phyloP scores from a whole-genome alignment of 2,329 filamentous ascomycete genomes.

The Sarocladium strictum region DNA sequence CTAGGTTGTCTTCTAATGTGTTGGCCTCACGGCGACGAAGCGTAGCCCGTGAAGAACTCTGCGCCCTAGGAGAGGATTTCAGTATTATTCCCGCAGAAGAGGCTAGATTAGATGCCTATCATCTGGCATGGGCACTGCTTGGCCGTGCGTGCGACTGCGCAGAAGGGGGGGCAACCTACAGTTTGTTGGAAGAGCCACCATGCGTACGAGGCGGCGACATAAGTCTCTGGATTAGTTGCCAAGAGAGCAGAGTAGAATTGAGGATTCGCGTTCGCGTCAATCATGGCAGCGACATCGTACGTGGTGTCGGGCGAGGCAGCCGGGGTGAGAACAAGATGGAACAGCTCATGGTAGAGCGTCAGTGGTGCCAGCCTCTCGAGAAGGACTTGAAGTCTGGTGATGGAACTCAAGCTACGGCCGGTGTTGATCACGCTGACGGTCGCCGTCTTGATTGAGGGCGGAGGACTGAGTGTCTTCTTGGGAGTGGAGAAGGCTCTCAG shows the following conservation, averaged over 20 bases:
- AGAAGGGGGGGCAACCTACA: not conserved
- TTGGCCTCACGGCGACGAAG: not conserved
- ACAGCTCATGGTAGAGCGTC: not conserved
- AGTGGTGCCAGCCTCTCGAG: not conserved
- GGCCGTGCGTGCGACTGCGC: not conserved
- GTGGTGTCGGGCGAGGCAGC: not conserved
- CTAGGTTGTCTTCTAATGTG: not conserved
- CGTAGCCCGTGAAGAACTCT: not conserved
- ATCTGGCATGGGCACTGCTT: not conserved
- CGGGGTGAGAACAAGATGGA: not conserved
- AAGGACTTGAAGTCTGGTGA: not conserved
- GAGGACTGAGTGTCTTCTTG: not conserved
- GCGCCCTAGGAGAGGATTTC: not conserved
- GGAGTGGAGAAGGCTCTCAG: not conserved
- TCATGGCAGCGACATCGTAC: not conserved
- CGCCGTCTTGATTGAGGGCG: not conserved
- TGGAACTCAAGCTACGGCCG: not conserved
- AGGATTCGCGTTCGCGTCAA: not conserved
- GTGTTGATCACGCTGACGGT: not conserved
- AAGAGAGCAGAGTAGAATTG: not conserved
- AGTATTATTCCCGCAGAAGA: not conserved
- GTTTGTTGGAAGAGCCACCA: not conserved
- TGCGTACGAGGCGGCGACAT: not conserved
- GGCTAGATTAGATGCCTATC: too few species aligned
- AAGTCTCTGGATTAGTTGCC: not conserved